Evolutionary conservation across 192 early-diverging fungal genomes (phyloP).

Genomic region (Mortierella claussenii): DNA sequence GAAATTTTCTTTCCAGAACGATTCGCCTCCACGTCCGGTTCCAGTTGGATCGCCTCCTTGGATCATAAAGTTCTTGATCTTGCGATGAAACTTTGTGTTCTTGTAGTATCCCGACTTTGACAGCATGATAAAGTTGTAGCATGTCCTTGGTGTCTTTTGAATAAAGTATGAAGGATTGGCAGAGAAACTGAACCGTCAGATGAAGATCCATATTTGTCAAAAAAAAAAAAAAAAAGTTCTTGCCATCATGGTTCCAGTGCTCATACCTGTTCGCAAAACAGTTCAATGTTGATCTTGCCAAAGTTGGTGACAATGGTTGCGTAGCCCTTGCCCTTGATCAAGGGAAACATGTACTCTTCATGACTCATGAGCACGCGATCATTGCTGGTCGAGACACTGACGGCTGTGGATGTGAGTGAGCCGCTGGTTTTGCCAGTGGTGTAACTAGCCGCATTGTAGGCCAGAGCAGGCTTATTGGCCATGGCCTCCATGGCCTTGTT

Average conservation of each 20-base stretch:
- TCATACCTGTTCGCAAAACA: conserved; percentile 78
- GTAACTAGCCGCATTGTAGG: conserved; percentile 86
- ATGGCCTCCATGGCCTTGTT: conserved; percentile 25
- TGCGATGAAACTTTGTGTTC: conserved; percentile 84
- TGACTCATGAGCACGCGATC: conserved; percentile 76
- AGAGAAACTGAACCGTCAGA: background rate
- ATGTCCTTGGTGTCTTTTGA: conserved; percentile 87
- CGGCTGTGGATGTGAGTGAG: conserved; percentile 89
- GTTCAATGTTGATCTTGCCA: conserved; percentile 83
- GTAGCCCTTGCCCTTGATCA: conserved; percentile 85
- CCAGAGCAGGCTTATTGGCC: conserved; percentile 59
- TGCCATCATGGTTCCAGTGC: background rate
- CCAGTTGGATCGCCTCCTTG: conserved; percentile 98
- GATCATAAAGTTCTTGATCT: conserved; percentile 95
- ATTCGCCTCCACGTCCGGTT: conserved; percentile 90
- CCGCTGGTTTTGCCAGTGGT: conserved; percentile 80
- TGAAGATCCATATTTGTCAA: background rate
- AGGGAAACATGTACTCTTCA: conserved; percentile 91
- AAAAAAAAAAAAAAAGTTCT: too few relatives aligned
- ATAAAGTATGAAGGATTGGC: conserved; percentile 8
- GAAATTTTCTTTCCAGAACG: conserved; percentile 73
- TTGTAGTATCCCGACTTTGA: conserved; percentile 91
- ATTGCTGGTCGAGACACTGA: conserved; percentile 76
- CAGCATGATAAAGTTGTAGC: conserved; percentile 93
- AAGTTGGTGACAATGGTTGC: conserved; percentile 83